These are phyloP conservation scores for Mycosarcoma maydis DNA, from an alignment of 1,284 basidiomycete species.

Conservation along the genomic window DNA sequence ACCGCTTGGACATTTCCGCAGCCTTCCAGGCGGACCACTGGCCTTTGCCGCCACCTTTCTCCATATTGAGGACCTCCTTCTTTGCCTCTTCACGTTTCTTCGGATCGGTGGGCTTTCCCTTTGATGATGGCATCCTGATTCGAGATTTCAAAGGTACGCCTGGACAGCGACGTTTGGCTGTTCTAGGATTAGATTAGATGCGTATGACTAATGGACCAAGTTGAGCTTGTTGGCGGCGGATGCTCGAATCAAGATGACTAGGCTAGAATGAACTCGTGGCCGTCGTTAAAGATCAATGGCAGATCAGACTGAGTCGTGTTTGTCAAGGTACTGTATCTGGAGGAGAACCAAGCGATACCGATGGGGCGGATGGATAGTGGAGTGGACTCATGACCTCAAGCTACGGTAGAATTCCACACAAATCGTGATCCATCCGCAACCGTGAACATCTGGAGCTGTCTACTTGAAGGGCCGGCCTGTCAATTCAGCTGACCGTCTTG, in stretches of 20 bases:
- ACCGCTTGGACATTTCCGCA: slow-evolving; percentile 68
- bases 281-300: too few species aligned
- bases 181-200: not conserved
- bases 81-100: slow-evolving; percentile 68
- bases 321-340: too few species aligned
- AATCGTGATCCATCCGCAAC: not conserved
- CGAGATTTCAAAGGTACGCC: not conserved
- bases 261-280: not conserved
- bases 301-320: too few species aligned
- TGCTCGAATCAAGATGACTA: too few species aligned
- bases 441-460: too few species aligned
- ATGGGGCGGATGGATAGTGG: not conserved
- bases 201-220: too few species aligned
- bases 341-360: not conserved
- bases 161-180: too few species aligned
- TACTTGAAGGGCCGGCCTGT: too few species aligned
- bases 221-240: too few species aligned
- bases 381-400: not conserved
- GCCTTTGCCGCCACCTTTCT: slow-evolving; percentile 68
- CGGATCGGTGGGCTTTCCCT: slow-evolving; percentile 69
- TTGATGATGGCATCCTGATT: slow-evolving; percentile 67
- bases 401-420: not conserved
- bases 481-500: not conserved
- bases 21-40: slow-evolving; percentile 68
- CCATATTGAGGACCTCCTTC: slow-evolving; percentile 65